Conservation (phyloP, 495 filamentous ascomycete genomes). For the Penicillium egyptiacum region DNA sequence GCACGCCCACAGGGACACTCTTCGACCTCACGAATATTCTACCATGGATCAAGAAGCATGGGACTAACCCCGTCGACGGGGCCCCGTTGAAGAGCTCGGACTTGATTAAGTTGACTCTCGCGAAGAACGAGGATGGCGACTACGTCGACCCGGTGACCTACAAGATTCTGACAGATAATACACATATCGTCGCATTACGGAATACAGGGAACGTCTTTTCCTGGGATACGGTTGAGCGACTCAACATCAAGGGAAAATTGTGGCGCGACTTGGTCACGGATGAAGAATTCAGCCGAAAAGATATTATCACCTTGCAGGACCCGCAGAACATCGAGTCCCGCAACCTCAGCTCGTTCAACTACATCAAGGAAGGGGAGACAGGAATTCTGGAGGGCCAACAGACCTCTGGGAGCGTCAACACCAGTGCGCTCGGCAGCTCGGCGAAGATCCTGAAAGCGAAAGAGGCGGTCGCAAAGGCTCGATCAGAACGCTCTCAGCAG, state of each 20-base stretch:
- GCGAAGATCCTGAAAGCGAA: slow-evolving; percentile 91
- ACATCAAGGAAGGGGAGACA: slow-evolving; percentile 77
- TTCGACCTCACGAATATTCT: slow-evolving; percentile 86
- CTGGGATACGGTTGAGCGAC: slow-evolving; percentile 88
- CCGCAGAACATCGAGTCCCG: slow-evolving; percentile 84
- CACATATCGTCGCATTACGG: slow-evolving; percentile 86
- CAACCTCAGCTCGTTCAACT: slow-evolving; percentile 87
- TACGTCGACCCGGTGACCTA: slow-evolving; percentile 95
- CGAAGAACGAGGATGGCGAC: slow-evolving; percentile 90
- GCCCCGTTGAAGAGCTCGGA: slow-evolving; percentile 73
- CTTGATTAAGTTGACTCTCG: slow-evolving; percentile 86
- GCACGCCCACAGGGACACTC: slow-evolving; percentile 72
- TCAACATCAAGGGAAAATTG: slow-evolving; percentile 97
- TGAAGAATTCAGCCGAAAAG: slow-evolving; percentile 80
- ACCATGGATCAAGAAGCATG: slow-evolving; percentile 90
- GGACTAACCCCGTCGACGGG: slow-evolving; percentile 86
- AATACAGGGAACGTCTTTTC: slow-evolving; percentile 94
- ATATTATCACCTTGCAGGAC: slow-evolving; percentile 96
- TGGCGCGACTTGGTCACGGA: slow-evolving; percentile 92
- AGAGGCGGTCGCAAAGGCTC: slow-evolving; percentile 81
- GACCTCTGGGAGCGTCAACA: slow-evolving; percentile 65
- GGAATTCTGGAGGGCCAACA: slow-evolving; percentile 64
- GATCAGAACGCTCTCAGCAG: slow-evolving; percentile 55
- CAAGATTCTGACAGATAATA: slow-evolving; percentile 97
- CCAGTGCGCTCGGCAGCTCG: slow-evolving; percentile 71